A percentile compares a stretch with the other conserved stretches of the same genome.
These are phyloP conservation scores for Monilinia aucupariae DNA, from an alignment of 2,329 filamentous ascomycete species.

Conservation along the genomic window DNA sequence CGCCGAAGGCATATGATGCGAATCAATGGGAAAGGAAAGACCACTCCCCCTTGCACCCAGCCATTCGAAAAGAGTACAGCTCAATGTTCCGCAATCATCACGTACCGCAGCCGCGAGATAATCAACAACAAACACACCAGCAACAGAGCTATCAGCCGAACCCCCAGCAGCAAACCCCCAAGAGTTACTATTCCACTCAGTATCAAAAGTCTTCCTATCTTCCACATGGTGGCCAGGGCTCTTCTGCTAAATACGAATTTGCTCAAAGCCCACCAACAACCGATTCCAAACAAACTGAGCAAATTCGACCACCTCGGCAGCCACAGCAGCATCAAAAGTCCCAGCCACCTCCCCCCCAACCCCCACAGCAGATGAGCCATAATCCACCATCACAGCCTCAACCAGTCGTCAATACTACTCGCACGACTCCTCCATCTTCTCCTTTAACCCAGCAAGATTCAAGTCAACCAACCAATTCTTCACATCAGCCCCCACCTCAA, in stretches of 20 bases:
- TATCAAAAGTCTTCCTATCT: background rate
- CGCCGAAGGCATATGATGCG: conserved; percentile 9
- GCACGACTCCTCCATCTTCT: conserved; percentile 15
- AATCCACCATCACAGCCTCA: background rate
- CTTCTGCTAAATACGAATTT: background rate
- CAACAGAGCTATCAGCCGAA: background rate
- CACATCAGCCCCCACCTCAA: background rate
- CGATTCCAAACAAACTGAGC: background rate
- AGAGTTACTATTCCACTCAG: background rate
- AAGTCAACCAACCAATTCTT: conserved; percentile 1
- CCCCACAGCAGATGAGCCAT: background rate
- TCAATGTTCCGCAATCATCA: conserved; percentile 25
- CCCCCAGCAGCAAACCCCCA: background rate
- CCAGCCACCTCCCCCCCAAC: background rate
- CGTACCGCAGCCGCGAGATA: conserved; percentile 12
- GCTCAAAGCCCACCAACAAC: background rate
- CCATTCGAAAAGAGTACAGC: conserved; percentile 36
- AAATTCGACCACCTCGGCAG: background rate
- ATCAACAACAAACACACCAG: background rate
- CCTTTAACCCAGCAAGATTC: conserved; percentile 3
- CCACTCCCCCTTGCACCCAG: conserved; percentile 35
- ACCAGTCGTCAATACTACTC: background rate
- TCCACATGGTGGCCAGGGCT: background rate
- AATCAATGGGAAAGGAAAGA: conserved; percentile 31
- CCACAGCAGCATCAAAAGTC: background rate